Base-by-base conservation (phyloP, 345 rosid species). In the Combretum micranthum region DNA sequence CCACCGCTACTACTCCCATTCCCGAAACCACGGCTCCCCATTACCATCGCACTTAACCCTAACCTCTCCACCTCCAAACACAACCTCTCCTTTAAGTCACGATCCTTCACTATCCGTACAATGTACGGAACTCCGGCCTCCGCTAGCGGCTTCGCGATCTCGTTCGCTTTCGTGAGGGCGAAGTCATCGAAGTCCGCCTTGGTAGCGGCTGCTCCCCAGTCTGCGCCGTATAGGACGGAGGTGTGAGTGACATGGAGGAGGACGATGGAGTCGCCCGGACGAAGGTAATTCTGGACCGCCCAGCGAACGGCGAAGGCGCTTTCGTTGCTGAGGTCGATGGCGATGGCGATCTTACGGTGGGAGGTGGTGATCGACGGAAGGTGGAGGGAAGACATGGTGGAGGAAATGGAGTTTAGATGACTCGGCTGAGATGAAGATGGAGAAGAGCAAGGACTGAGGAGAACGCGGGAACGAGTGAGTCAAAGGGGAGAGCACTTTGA, bases 1-100 rank as follows among this genome's bases (percentile, higher is more conserved):
- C 10, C 39, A 25, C 2, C 26, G 0, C 39, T 11, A 32, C 39
- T 32, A 1, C 39, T 32, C 39, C 39, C 39, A 32, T 32, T 32
- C 1, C 97, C 97, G 55, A 80, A 85, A 0, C 97, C 97, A 59
- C 89, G 67, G 71, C 98, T 86, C 21, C 98, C 98, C 88, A 88
- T 86, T 44, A 92, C 75, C 64, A 88, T 81, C 15, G 95, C 83
- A 52, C 89, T 74, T n/a, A 92, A 68, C 47, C 86, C 83, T 39
- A 88, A 67, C 70, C 98, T 75, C 78, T 91, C 96, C 62, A 86
- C 87, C 78, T 88, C 98, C 71, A 88, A 68, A 51, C 96, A 91
- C 32, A 91, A 63, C 63, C 98, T 70, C 70, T 91, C 96, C 75
- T 87, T 88, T 95, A 91, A 71, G 61, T 88, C 98, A 42, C 73